Evolutionary conservation across 2,329 filamentous ascomycete genomes (phyloP).

Genomic region (Colletotrichum costaricense): DNA sequence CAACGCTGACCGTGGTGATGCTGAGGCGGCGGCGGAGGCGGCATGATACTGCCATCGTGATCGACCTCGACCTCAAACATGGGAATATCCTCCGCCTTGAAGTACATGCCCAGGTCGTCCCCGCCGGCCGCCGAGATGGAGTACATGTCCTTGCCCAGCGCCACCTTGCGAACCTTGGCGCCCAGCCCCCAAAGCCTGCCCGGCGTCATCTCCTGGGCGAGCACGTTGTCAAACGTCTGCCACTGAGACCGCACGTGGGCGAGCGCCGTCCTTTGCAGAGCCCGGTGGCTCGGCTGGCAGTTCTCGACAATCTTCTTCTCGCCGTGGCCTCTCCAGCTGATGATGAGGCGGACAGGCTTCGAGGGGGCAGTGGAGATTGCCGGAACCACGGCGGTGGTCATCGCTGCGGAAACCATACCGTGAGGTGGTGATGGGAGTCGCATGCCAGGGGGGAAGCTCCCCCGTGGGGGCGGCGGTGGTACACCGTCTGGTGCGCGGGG

Average conservation of each 20-base stretch:
- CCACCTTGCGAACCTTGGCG: slow-evolving; percentile 30
- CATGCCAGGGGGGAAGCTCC: slow-evolving; percentile 14
- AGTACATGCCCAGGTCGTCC: slow-evolving; percentile 30
- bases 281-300: slow-evolving; percentile 33
- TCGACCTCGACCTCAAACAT: slow-evolving; percentile 33
- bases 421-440: background rate
- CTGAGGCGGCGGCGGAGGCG: slow-evolving; percentile 24
- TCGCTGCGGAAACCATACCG: background rate
- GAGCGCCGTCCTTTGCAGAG: slow-evolving; percentile 35
- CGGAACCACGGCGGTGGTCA: background rate
- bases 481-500: slow-evolving; percentile 31
- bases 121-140: slow-evolving; percentile 23
- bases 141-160: slow-evolving; percentile 33
- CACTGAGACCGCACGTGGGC: slow-evolving; percentile 27
- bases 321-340: slow-evolving; percentile 44
- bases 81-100: slow-evolving; percentile 31
- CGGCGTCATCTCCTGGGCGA: slow-evolving; percentile 29
- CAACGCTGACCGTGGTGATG: background rate
- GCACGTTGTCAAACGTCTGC: slow-evolving; percentile 31
- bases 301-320: slow-evolving; percentile 44
- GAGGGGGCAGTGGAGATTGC: slow-evolving; percentile 24
- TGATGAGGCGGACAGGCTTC: slow-evolving; percentile 41
- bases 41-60: slow-evolving; percentile 16
- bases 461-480: slow-evolving; percentile 9
- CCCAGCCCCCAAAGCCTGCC: slow-evolving; percentile 23